phyloP scores from a whole-genome alignment of 306 rosid species.

The Cucurbita moschata region DNA sequence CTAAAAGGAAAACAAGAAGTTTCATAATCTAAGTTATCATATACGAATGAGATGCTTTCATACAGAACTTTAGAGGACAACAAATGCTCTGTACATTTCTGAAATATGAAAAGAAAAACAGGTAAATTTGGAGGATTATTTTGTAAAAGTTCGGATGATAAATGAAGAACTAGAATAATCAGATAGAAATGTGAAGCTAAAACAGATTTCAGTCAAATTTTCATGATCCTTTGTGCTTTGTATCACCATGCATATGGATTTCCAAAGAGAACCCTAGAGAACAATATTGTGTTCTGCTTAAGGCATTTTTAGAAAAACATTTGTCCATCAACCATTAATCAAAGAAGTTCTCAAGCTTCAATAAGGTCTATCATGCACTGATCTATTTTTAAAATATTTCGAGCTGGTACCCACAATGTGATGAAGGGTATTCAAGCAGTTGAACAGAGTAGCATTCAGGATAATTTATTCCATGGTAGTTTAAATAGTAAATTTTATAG shows the following conservation, averaged over 20 bases:
- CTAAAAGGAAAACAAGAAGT: conserved; percentile 19
- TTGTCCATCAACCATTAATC: not conserved
- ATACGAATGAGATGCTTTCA: not conserved
- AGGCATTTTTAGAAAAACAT: not conserved
- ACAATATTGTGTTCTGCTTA: not conserved
- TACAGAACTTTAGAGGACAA: not conserved
- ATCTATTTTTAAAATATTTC: not conserved
- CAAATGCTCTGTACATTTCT: not conserved
- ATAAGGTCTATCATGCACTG: not conserved
- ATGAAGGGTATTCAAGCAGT: not conserved
- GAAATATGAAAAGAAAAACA: not conserved
- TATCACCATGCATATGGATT: not conserved
- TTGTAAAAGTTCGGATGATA: not conserved
- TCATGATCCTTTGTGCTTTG: not conserved
- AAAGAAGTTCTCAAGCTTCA: not conserved
- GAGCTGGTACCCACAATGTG: not conserved
- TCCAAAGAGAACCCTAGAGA: not conserved
- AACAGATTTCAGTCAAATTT: not conserved
- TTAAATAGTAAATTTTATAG: not conserved
- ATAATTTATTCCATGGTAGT: not conserved
- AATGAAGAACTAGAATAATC: not conserved
- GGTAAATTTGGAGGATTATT: not conserved
- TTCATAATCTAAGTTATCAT: not conserved
- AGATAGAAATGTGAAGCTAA: not conserved
- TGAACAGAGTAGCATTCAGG: not conserved